phyloP scores from a whole-genome alignment of 148 eudicot species.

The Spergularia marina region DNA sequence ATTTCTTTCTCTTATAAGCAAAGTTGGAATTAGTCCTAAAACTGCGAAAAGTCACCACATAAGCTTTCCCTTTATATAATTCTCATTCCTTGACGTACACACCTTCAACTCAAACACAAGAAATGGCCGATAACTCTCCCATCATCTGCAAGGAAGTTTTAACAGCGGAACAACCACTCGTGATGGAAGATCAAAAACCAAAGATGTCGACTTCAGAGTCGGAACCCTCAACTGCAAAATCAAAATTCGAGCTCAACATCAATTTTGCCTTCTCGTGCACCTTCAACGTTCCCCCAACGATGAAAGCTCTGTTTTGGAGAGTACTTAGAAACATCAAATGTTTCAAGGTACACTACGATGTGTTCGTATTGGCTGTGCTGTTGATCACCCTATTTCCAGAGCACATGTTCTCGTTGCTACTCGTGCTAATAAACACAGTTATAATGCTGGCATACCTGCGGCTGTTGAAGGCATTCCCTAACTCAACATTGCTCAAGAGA shows the following conservation, averaged over 20 bases:
- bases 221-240: not conserved
- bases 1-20: too few species aligned
- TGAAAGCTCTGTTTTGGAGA: conserved; percentile 30
- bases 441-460: conserved; percentile 31
- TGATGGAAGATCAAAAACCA: conserved; percentile 5
- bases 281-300: conserved; percentile 39
- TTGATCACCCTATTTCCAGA: conserved; percentile 39
- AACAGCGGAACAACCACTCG: conserved; percentile 1
- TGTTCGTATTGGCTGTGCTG: conserved; percentile 41
- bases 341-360: conserved; percentile 29
- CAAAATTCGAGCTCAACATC: conserved; percentile 4
- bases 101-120: not conserved
- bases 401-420: conserved; percentile 36
- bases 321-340: conserved; percentile 28
- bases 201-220: not conserved
- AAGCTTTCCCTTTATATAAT: not conserved
- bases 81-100: not conserved
- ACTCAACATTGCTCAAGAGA: conserved; percentile 20
- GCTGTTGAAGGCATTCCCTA: conserved; percentile 30
- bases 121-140: conserved; percentile 11
- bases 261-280: conserved; percentile 27
- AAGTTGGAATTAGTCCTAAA: too few species aligned
- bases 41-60: not conserved
- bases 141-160: conserved; percentile 12
- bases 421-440: conserved; percentile 30